phyloP scores from a whole-genome alignment of 805 yeast species.

The Candida vaughaniae region DNA sequence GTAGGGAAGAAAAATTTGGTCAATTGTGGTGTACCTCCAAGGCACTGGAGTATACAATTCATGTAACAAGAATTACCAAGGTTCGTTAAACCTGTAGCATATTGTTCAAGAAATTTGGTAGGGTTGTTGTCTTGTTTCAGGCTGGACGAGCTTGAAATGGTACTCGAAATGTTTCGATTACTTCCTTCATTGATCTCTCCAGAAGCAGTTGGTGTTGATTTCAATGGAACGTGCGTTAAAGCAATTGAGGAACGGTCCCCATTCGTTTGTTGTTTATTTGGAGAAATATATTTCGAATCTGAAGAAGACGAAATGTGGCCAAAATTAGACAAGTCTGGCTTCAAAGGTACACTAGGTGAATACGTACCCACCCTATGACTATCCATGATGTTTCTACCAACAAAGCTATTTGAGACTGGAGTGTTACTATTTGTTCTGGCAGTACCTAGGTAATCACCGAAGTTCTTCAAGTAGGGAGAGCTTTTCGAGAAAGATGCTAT shows the following conservation, averaged over 20 bases:
- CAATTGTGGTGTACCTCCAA: slow-evolving; percentile 69
- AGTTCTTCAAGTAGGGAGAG: slow-evolving; percentile 29
- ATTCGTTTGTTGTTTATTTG: background rate
- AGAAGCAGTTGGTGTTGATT: background rate
- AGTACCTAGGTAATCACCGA: slow-evolving; percentile 29
- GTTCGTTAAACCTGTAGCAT: slow-evolving; percentile 72
- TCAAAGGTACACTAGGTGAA: slow-evolving; percentile 12
- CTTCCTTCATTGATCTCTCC: background rate
- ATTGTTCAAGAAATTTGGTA: slow-evolving; percentile 26
- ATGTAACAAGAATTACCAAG: slow-evolving; percentile 91
- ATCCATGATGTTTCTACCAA: background rate
- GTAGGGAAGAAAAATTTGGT: slow-evolving; percentile 55
- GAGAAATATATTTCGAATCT: background rate
- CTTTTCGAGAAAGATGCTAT: slow-evolving; percentile 8
- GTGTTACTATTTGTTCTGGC: slow-evolving; percentile 20
- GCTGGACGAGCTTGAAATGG: background rate
- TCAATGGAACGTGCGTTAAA: background rate
- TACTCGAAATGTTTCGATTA: background rate
- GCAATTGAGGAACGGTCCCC: background rate
- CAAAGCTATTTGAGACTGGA: slow-evolving; percentile 19
- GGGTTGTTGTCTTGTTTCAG: slow-evolving; percentile 8
- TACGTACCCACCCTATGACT: slow-evolving; percentile 4
- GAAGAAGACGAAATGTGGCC: background rate
- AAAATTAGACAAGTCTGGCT: slow-evolving; percentile 8
- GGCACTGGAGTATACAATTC: slow-evolving; percentile 87